Conservation (phyloP, 768 basidiomycete genomes). For the Lactarius hengduanensis region DNA sequence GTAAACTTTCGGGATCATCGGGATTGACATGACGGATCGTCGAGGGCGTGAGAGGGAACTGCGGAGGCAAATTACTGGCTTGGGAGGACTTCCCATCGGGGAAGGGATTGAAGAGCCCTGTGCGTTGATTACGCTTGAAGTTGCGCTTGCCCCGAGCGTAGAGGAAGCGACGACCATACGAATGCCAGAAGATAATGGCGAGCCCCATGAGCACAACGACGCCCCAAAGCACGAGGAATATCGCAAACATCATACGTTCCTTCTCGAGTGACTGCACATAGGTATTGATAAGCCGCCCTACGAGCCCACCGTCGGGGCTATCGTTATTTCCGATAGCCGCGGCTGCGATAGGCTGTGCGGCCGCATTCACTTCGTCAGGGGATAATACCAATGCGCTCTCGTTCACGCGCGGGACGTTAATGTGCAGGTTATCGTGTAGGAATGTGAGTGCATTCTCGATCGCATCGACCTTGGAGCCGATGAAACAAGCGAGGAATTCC, state of each 20-base stretch:
- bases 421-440: constrained; percentile 80
- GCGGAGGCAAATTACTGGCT: constrained; percentile 35
- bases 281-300: constrained; percentile 68
- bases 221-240: constrained; percentile 84
- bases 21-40: constrained; percentile 43
- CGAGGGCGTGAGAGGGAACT: constrained; percentile 24
- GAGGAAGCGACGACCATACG: constrained; percentile 47
- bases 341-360: constrained; percentile 73
- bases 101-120: constrained; percentile 31
- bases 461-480: constrained; percentile 87
- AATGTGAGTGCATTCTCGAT: constrained; percentile 89
- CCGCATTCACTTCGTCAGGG: constrained; percentile 65
- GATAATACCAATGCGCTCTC: constrained; percentile 76
- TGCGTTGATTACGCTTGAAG: constrained; percentile 30
- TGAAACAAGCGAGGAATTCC: constrained; percentile 84
- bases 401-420: constrained; percentile 79
- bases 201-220: constrained; percentile 81
- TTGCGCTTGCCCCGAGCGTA: constrained; percentile 46
- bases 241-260: constrained; percentile 78
- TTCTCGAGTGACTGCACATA: constrained; percentile 74
- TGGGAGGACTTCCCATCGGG: constrained; percentile 29
- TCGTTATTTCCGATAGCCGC: constrained; percentile 69
- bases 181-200: constrained; percentile 67
- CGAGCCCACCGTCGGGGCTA: constrained; percentile 52
- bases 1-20: constrained; percentile 39